Evolutionary conservation across 2,329 filamentous ascomycete genomes (phyloP), one percentile per base, ranked within the genome.

Genomic region (Xylaria multiplex): DNA sequence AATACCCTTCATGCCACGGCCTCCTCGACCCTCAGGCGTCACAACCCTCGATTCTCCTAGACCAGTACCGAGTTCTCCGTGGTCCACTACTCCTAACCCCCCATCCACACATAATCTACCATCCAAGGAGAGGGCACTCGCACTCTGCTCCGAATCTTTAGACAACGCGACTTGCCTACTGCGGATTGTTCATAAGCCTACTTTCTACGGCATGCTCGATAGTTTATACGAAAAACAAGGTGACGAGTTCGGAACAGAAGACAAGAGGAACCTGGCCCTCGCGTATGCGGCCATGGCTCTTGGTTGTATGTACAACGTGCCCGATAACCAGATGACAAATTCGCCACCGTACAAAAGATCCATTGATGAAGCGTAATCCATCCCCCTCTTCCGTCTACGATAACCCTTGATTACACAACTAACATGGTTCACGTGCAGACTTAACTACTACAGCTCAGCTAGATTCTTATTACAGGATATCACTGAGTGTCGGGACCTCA

Each of bases 381-480:
- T 48, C 14, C 58, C 58, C n/a, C n/a, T 19, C 19, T 19, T 19
- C 19, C 19, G 19, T 19, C 32, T 46, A 13, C 27, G 9, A 40
- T 27, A 7, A 32, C 22, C 9, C 9, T 35, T 32, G 19, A 16
- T n/a, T 32, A n/a, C 5, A 19, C 45, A 45, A 55, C 72, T 78
- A 66, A 78, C 69, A 60, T 6, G 19, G n/a, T 32, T 45, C 32
- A 13, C 52, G 53, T 67, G 32, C 74, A 93, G 92, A 35, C 83
- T 91, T 69, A 92, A 91, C 81, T 95, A 92, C 69, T 93, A 93
- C 76, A 87, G 86, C 71, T 85, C 86, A 2, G 87, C 91, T 5
- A 86, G 91, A 62, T 81, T 86, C 49, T 82, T 93, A 64, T 80
- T 94, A 54, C 83, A 87, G 63, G 88, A 90, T 67, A 81, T 90